phyloP scores from a whole-genome alignment of 2,329 filamentous ascomycete species.

The Penicillium sp. region DNA sequence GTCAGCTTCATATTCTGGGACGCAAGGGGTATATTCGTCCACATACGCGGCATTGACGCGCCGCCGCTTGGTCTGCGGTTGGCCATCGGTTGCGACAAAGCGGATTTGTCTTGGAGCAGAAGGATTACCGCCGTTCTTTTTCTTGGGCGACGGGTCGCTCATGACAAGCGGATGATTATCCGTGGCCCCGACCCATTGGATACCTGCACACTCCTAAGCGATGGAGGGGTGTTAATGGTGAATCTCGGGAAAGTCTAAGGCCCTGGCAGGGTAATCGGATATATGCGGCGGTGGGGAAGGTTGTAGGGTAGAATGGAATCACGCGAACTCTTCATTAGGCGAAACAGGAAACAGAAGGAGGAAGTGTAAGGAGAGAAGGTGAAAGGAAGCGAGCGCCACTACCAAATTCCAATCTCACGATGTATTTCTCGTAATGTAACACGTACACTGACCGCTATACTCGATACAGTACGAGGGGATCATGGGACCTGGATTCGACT shows the following conservation, averaged over 20 bases:
- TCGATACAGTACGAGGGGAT: background rate
- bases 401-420: slow-evolving; percentile 9
- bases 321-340: slow-evolving; percentile 20
- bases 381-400: slow-evolving; percentile 9
- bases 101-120: slow-evolving; percentile 57
- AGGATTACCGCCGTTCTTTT: slow-evolving; percentile 36
- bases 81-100: slow-evolving; percentile 80
- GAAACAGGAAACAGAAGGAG: background rate
- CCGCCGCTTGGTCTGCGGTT: slow-evolving; percentile 75
- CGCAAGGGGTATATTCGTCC: background rate
- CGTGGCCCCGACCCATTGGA: slow-evolving; percentile 39
- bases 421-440: slow-evolving; percentile 1
- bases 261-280: slow-evolving; percentile 2
- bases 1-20: slow-evolving; percentile 11
- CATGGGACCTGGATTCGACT: background rate
- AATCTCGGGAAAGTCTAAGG: background rate
- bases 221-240: slow-evolving; percentile 2
- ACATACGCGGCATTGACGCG: slow-evolving; percentile 76
- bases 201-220: slow-evolving; percentile 10
- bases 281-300: slow-evolving; percentile 15
- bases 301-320: slow-evolving; percentile 12
- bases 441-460: background rate
- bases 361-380: slow-evolving; percentile 8
- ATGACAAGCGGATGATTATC: slow-evolving; percentile 41
- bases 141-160: slow-evolving; percentile 41